phyloP scores from a whole-genome alignment of 2,329 filamentous ascomycete genomes.

The Hymenoscyphus repandus region DNA sequence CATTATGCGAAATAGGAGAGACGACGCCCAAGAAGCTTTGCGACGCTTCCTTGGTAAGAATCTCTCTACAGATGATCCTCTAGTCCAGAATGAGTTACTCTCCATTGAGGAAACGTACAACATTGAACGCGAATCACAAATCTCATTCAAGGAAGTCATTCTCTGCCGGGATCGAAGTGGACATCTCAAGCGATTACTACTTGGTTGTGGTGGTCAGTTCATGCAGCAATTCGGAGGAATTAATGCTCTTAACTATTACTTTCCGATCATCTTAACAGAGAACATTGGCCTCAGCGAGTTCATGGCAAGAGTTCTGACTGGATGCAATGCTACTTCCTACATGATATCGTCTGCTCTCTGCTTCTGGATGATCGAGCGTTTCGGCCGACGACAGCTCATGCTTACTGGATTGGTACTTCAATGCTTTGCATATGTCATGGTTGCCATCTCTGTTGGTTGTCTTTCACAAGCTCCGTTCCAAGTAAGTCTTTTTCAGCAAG shows the following conservation, averaged over 20 bases:
- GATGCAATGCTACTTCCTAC: conserved; percentile 44
- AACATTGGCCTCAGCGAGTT: conserved; percentile 40
- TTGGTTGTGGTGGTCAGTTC: conserved; percentile 42
- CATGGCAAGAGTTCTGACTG: conserved; percentile 47
- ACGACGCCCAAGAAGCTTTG: conserved; percentile 21
- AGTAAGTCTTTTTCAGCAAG: conserved; percentile 47
- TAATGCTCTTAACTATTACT: conserved; percentile 38
- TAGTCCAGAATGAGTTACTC: conserved; percentile 46
- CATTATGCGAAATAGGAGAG: conserved; percentile 26
- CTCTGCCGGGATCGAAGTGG: conserved; percentile 22
- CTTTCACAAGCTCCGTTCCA: conserved; percentile 6
- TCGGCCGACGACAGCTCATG: conserved; percentile 65
- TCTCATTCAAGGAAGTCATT: conserved; percentile 16
- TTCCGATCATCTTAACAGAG: conserved; percentile 43
- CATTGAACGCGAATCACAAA: conserved; percentile 34
- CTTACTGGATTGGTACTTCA: conserved; percentile 52
- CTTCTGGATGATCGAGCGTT: conserved; percentile 41
- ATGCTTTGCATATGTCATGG: conserved; percentile 16
- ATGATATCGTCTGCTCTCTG: conserved; percentile 35
- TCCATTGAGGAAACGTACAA: conserved; percentile 47
- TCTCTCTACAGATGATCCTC: conserved; percentile 39
- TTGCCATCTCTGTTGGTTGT: conserved; percentile 12
- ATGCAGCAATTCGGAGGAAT: conserved; percentile 45
- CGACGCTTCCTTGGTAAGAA: conserved; percentile 30
- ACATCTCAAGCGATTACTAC: conserved; percentile 44